A percentile compares a stretch with the other conserved stretches of the same genome.
Conservation (phyloP, 768 basidiomycete genomes). For the Agaricus sinodeliciosus region DNA sequence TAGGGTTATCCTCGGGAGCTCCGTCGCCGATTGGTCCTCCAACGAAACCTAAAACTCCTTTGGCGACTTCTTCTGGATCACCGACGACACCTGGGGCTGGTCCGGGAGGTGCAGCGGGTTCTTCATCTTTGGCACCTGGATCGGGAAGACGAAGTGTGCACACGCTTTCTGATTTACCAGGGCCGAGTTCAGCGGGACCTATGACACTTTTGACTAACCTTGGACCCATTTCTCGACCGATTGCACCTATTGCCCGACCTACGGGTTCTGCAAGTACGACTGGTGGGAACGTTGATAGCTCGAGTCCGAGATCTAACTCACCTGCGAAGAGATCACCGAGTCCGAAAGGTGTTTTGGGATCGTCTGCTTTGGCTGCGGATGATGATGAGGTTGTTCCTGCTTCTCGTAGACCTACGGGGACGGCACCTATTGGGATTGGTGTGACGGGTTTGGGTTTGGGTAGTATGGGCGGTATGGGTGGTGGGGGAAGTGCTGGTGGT, state of each 20-base stretch:
- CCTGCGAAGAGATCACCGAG: slow-evolving; percentile 41
- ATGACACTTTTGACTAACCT: slow-evolving; percentile 31
- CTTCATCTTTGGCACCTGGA: slow-evolving; percentile 38
- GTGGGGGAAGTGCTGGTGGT: not conserved
- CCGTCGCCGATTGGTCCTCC: slow-evolving; percentile 53
- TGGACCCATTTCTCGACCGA: slow-evolving; percentile 57
- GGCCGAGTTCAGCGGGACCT: slow-evolving; percentile 3
- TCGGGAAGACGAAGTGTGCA: slow-evolving; percentile 34
- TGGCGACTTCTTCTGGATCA: slow-evolving; percentile 20
- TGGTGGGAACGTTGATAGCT: slow-evolving; percentile 35
- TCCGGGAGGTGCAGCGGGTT: slow-evolving; percentile 20
- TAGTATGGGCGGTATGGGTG: slow-evolving; percentile 11
- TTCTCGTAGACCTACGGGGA: slow-evolving; percentile 32
- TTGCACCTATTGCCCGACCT: slow-evolving; percentile 67
- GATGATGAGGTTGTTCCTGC: slow-evolving; percentile 72
- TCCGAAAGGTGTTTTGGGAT: slow-evolving; percentile 66
- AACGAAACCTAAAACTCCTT: slow-evolving; percentile 36
- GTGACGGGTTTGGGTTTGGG: not conserved
- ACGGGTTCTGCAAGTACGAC: slow-evolving; percentile 20
- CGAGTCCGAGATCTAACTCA: slow-evolving; percentile 59
- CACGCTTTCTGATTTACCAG: slow-evolving; percentile 16
- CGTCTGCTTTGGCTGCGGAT: slow-evolving; percentile 70
- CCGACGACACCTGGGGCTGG: slow-evolving; percentile 22
- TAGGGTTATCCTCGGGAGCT: slow-evolving; percentile 22
- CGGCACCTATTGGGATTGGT: slow-evolving; percentile 19